Conservation (phyloP, 176 grass and related monocot genomes). For the Olyra latifolia region DNA sequence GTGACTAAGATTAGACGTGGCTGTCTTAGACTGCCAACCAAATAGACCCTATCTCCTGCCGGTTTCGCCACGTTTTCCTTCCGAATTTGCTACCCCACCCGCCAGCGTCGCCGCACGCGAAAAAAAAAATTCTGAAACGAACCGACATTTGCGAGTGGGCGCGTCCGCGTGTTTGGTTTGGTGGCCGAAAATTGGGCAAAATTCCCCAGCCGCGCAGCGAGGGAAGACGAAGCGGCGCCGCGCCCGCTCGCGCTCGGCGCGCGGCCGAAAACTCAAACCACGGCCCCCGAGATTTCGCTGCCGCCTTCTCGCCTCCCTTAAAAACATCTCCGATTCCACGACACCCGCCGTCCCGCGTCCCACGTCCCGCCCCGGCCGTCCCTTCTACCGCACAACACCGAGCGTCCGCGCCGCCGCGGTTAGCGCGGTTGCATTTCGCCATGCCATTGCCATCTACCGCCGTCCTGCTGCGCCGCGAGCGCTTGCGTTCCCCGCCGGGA, state of each 20-base stretch:
- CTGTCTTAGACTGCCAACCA: not conserved
- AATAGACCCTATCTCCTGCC: not conserved
- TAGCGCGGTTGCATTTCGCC: not conserved
- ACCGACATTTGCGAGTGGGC: not conserved
- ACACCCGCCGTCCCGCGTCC: too few relatives aligned
- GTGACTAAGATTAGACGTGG: too few relatives aligned
- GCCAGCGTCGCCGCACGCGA: not conserved
- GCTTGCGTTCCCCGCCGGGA: not conserved
- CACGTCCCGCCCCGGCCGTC: too few relatives aligned
- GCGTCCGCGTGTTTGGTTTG: not conserved
- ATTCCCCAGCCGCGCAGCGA: not conserved
- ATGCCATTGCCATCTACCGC: not conserved
- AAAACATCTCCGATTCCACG: not conserved
- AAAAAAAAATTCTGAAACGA: not conserved
- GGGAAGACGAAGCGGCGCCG: not conserved
- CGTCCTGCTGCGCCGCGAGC: constrained; percentile 18
- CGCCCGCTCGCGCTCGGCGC: too few relatives aligned
- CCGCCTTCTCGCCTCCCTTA: constrained; percentile 35
- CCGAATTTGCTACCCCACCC: not conserved
- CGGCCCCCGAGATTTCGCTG: constrained; percentile 7
- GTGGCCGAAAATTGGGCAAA: constrained; percentile 12
- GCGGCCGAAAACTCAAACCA: constrained; percentile 23
- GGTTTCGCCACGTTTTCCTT: not conserved
- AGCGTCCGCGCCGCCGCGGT: not conserved
- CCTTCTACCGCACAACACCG: not conserved